Base-by-base conservation (phyloP, 2,329 filamentous ascomycete species). In the Botryosphaeria dothidea region DNA sequence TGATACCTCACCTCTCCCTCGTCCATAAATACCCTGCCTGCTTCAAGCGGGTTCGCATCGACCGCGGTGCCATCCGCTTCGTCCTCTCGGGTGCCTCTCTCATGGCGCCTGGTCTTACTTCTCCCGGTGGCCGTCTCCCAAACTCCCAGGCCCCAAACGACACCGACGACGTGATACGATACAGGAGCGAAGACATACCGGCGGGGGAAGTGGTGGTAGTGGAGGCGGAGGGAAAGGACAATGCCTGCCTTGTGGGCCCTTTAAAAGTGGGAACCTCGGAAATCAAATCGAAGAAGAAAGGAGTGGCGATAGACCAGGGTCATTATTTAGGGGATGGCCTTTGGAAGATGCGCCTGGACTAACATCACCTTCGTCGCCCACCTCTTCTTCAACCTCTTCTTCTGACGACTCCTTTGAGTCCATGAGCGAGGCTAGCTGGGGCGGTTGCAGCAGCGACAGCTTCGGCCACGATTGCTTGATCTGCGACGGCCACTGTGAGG, bases 31-130 rank as follows among this genome's bases (percentile, higher is more conserved):
- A 94, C 81, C 95, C 95, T 9, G 82, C 88, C 70, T 90, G 88
- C 66, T 94, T 99, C 77, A 89, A 91, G 19, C 90, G 87, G 61
- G 84, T 99, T 65, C 90, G 93, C 66, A 96, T 98, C 77, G 95
- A 99, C 79, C 88, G 95, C 57, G 95, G 95, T 67, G 95, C 95
- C 4, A 98, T 99, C 74, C 92, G 95, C 67, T 99, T 99, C 80
- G 94, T 99, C 27, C 86, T 99, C 1, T 92, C 89, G 0, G 95
- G 95, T 49, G 95, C 95, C 0, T 92, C 94, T 15, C 88, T 99
- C 68, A 99, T 99, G 95, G 94, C 93, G 1, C 95, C 95, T 0
- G 95, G 95, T 0, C 79, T 99, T 71, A 99, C 95, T 29, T 92
- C 88, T 21, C 80, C 88, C 0, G 95, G 95, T 0, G 95, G 95